Evolutionary conservation across 768 basidiomycete species (phyloP), one percentile per base, ranked within the genome.

Genomic region (Macrolepiota fuliginosa): DNA sequence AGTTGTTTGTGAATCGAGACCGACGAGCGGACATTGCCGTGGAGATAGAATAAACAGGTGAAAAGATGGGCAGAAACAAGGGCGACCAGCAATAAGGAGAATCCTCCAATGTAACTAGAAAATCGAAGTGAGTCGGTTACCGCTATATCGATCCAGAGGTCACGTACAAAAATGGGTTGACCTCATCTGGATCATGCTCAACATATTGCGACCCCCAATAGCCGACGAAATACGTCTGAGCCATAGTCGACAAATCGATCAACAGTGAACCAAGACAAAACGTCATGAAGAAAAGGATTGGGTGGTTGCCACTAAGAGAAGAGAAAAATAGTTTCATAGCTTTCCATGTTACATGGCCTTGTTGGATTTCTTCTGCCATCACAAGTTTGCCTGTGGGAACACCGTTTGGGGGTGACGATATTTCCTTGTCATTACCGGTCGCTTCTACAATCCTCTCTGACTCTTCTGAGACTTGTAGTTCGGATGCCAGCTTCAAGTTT

Each of bases 281-380:
- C 1, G 64, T 40, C 10, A 65, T n/a, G 58, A 76, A 77, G 65
- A 78, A 79, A 1, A 72, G 22, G 7, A 70, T 25, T 13, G 70
- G 67, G 40, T 74, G 68, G 17, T 65, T 62, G 15, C 76, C 77
- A 19, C 75, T 72, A 42, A 78, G 70, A 9, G 71, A 70, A 11
- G 40, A 49, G 54, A 79, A 66, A 59, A 74, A 77, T 7, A 79
- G 65, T 47, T 70, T 73, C 72, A 79, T 66, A 24, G 82, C 75
- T 32, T 71, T 57, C 79, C 82, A 83, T 49, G 81, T 79, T 36
- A 88, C 79, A 62, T 81, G 81, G 0, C 87, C 87, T 54, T 79
- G 75, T 10, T 75, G 78, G 42, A 87, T 75, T 67, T 89, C 87
- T 66, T 89, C 87, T 0, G 79, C 80, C 4, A 84, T 72, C 50